phyloP scores from a whole-genome alignment of 2,329 filamentous ascomycete genomes.

The Diaporthe helianthi region DNA sequence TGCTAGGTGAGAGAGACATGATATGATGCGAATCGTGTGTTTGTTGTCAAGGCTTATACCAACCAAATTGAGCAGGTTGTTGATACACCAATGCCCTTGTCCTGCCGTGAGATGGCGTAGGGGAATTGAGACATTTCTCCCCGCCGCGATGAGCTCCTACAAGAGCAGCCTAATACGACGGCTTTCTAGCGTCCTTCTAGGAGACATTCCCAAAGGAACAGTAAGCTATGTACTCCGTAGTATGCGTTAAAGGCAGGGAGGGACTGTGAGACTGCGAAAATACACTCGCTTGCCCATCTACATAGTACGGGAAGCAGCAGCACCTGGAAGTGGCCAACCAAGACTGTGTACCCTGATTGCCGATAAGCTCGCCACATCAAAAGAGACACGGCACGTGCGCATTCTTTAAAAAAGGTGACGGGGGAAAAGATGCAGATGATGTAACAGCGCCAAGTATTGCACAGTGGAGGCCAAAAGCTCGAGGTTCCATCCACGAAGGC shows the following conservation, averaged over 20 bases:
- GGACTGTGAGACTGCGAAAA: background rate
- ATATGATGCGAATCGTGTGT: slow-evolving; percentile 14
- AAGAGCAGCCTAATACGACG: background rate
- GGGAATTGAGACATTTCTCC: background rate
- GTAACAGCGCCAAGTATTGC: slow-evolving; percentile 1
- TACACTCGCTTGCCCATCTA: background rate
- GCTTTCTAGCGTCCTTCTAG: background rate
- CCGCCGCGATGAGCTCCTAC: too few relatives aligned
- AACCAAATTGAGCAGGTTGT: slow-evolving; percentile 34
- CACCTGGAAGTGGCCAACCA: background rate
- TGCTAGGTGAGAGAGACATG: slow-evolving; percentile 32
- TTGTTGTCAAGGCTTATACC: slow-evolving; percentile 34
- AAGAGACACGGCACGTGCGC: slow-evolving; percentile 10
- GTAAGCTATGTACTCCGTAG: background rate
- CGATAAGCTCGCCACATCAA: background rate
- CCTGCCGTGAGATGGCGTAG: slow-evolving; percentile 6
- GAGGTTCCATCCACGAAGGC: background rate
- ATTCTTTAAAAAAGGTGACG: background rate
- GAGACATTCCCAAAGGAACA: background rate
- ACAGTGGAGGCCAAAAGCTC: background rate
- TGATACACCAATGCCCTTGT: slow-evolving; percentile 6
- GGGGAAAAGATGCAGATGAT: background rate
- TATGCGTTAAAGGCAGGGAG: background rate
- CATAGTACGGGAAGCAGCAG: background rate
- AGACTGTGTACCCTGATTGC: too few relatives aligned